These are phyloP conservation scores for Globisporangium canariense DNA, from an alignment of 352 stramenopile genomes.

Conservation along the genomic window DNA sequence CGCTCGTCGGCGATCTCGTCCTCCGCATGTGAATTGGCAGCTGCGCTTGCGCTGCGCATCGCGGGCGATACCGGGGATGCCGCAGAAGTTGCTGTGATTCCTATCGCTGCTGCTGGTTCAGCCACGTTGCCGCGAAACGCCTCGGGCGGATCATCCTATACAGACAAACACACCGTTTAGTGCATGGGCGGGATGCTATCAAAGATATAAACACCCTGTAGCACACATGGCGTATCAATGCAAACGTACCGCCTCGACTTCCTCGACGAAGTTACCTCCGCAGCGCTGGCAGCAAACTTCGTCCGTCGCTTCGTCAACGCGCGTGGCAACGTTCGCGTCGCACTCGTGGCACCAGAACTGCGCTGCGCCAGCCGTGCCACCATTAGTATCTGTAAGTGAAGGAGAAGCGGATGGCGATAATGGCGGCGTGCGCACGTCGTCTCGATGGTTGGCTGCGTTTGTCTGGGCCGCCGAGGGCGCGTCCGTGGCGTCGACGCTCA, in stretches of 20 bases:
- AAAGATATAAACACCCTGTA: no score
- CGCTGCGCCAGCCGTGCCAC: background rate
- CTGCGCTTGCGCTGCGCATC: background rate
- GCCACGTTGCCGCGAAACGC: conserved; percentile 27
- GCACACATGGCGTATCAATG: background rate
- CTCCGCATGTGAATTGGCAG: background rate
- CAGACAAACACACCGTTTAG: background rate
- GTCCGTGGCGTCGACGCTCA: conserved; percentile 3
- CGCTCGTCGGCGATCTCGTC: conserved; percentile 12
- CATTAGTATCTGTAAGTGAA: background rate
- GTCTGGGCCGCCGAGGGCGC: background rate
- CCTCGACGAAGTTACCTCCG: conserved; percentile 82
- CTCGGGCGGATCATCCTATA: conserved; percentile 64
- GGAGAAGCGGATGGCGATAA: conserved; percentile 1
- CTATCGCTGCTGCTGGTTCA: conserved; percentile 7
- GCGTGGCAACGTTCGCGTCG: conserved; percentile 42
- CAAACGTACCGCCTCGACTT: conserved; percentile 60
- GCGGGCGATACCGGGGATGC: background rate
- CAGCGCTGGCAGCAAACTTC: conserved; percentile 75
- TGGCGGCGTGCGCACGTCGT: conserved; percentile 16
- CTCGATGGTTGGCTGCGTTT: background rate
- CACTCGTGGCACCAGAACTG: conserved; percentile 88
- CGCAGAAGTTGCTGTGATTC: background rate
- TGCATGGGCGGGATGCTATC: no score
- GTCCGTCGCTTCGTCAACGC: conserved; percentile 48